A percentile compares a stretch with the other conserved stretches of the same genome.
These are phyloP conservation scores for Boletus smithii DNA, from an alignment of 1,284 basidiomycete species.

Conservation along the genomic window DNA sequence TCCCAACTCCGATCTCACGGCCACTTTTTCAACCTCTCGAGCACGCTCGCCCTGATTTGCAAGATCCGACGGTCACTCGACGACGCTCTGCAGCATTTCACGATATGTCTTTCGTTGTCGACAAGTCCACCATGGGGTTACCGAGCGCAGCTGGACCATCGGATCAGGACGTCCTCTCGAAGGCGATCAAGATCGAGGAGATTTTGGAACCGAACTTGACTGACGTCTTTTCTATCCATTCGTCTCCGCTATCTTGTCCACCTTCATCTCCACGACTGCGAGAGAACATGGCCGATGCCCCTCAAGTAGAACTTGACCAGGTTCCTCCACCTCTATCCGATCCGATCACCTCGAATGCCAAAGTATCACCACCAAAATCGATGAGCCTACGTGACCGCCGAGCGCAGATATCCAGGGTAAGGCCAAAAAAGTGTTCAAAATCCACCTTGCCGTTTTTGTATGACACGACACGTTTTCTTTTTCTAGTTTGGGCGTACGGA, in stretches of 20 bases:
- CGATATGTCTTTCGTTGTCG: background rate
- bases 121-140: no score
- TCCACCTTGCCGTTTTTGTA: background rate
- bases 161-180: constrained; percentile 1
- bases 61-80: background rate
- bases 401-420: constrained; percentile 30
- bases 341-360: background rate
- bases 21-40: background rate
- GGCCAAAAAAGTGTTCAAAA: constrained; percentile 4
- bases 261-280: constrained; percentile 6
- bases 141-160: background rate
- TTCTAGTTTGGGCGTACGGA: constrained; percentile 25
- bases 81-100: no score
- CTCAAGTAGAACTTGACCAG: background rate
- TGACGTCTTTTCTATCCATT: constrained; percentile 18
- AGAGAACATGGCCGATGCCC: background rate
- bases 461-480: background rate
- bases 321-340: no score
- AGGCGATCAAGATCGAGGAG: constrained; percentile 24
- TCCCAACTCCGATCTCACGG: background rate
- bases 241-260: constrained; percentile 19
- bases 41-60: background rate
- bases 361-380: constrained; percentile 19
- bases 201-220: constrained; percentile 1
- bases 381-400: constrained; percentile 33